These are phyloP conservation scores for Pontederia crassipes DNA, from an alignment of 176 grass and related monocot species.

Conservation along the genomic window DNA sequence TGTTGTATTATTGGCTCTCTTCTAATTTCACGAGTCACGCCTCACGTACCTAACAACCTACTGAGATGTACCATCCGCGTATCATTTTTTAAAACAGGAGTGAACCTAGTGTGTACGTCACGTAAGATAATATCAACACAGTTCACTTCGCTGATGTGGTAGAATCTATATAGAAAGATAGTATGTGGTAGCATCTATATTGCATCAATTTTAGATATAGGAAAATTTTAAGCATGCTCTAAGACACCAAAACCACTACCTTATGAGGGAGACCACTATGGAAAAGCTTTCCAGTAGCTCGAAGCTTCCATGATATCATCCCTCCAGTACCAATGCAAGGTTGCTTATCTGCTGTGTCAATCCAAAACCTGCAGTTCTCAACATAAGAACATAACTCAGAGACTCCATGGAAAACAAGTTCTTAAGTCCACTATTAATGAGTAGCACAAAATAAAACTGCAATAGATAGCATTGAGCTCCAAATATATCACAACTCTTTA, in stretches of 20 bases:
- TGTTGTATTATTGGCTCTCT: too few species aligned
- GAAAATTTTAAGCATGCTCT: not conserved
- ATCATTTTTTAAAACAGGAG: too few species aligned
- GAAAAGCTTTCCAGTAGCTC: slow-evolving; percentile 83
- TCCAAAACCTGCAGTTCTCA: slow-evolving; percentile 55
- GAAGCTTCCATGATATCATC: slow-evolving; percentile 79
- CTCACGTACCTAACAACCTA: too few species aligned
- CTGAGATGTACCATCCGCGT: too few species aligned
- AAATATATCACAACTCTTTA: too few species aligned
- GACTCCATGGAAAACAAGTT: slow-evolving; percentile 2
- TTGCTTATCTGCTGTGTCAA: slow-evolving; percentile 93
- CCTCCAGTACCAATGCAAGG: slow-evolving; percentile 86
- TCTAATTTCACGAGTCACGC: too few species aligned
- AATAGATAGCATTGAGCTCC: too few species aligned
- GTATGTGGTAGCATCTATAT: not conserved
- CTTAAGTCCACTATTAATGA: slow-evolving; percentile 7
- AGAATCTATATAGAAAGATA: too few species aligned
- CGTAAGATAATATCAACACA: too few species aligned
- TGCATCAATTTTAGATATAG: not conserved
- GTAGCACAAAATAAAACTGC: too few species aligned
- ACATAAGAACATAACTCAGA: not conserved
- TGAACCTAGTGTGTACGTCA: too few species aligned
- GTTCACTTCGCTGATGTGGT: too few species aligned
- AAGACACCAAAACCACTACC: slow-evolving; percentile 28
- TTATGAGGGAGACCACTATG: slow-evolving; percentile 95